phyloP scores from a whole-genome alignment of 1,284 basidiomycete species.

The Vanrija sp. region DNA sequence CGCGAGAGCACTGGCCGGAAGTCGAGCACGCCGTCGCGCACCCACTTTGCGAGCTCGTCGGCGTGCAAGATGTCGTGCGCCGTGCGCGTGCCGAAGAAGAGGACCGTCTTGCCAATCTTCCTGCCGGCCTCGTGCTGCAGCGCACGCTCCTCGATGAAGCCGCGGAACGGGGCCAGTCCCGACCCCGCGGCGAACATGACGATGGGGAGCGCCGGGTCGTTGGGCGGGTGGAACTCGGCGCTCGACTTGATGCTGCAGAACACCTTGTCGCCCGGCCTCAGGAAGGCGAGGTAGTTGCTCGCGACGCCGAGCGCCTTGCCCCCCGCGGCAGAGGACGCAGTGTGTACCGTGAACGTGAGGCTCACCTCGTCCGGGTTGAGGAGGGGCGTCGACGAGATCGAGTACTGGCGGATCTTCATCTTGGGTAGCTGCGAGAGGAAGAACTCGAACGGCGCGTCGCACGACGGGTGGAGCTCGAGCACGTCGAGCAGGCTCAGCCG shows the following conservation, averaged over 20 bases:
- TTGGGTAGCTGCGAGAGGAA: constrained; percentile 19
- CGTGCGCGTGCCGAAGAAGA: constrained; percentile 54
- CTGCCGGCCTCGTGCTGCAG: constrained; percentile 53
- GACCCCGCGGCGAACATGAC: constrained; percentile 56
- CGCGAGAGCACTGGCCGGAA: constrained; percentile 55
- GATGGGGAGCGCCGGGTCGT: constrained; percentile 51
- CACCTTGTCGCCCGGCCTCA: constrained; percentile 52
- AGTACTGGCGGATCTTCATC: constrained; percentile 22
- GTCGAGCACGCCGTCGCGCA: constrained; percentile 52
- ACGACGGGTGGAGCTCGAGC: constrained; percentile 49
- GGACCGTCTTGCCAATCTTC: constrained; percentile 50
- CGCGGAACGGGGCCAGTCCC: constrained; percentile 57
- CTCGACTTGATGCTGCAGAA: constrained; percentile 54
- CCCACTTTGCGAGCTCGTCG: constrained; percentile 53
- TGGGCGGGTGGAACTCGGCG: constrained; percentile 54
- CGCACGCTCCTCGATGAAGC: constrained; percentile 57
- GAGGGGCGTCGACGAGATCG: constrained; percentile 56
- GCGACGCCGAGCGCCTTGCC: constrained; percentile 52
- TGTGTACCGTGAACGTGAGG: constrained; percentile 54
- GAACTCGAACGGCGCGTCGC: constrained; percentile 35
- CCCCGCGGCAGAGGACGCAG: constrained; percentile 46
- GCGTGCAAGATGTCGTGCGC: constrained; percentile 55
- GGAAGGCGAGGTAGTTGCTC: constrained; percentile 53
- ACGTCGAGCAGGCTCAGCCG: constrained; percentile 51
- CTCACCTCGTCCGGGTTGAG: constrained; percentile 52